Evolutionary conservation across 495 filamentous ascomycete genomes (phyloP), one percentile per base, ranked within the genome.

Genomic region (Lasiosphaeria miniovina): DNA sequence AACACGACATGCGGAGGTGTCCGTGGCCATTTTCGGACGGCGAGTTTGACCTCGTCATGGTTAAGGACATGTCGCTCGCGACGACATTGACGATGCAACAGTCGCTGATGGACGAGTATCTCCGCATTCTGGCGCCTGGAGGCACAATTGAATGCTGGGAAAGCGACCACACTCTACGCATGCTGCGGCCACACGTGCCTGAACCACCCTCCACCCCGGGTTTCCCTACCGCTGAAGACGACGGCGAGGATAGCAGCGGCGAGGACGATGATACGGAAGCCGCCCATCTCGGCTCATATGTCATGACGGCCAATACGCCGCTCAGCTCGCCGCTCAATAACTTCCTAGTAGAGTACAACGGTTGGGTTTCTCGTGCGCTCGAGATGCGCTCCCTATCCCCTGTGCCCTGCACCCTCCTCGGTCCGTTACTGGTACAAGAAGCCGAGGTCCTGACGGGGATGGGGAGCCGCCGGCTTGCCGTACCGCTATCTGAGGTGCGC

Each of bases 111-210:
- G 84, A 88, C 43, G 92, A 96, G 65, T 86, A 87, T 54, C 71
- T 91, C 54, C 88, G 93, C 33, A 77, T 96, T 14, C 75, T 96
- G 46, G 86, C 83, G 63, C 86, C 86, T 0, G 92, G 90, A 6
- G 93, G 93, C 1, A 83, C 86, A 12, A 68, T 96, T 54, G 93
- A 97, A 72, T 83, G 96, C 31, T 94, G 91, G 90, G 90, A 95
- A 62, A 86, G 85, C 0, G 90, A 93, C 73, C 86, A 89, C 66
- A 80, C 86, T 9, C 81, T 95, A 63, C 86, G 89, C 59, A 90
- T 87, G 66, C 73, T 95, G 48, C 80, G 88, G 33, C 87, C 88
- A 15, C 88, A 94, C 71, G 88, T 88, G 51, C 83, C 87, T 1
- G 83, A 84, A 46, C 75, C 84, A 3, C 33, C 59, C 31, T 32